Evolutionary conservation across 2,329 filamentous ascomycete species (phyloP).

Genomic region (Trichoderma afroharzianum): DNA sequence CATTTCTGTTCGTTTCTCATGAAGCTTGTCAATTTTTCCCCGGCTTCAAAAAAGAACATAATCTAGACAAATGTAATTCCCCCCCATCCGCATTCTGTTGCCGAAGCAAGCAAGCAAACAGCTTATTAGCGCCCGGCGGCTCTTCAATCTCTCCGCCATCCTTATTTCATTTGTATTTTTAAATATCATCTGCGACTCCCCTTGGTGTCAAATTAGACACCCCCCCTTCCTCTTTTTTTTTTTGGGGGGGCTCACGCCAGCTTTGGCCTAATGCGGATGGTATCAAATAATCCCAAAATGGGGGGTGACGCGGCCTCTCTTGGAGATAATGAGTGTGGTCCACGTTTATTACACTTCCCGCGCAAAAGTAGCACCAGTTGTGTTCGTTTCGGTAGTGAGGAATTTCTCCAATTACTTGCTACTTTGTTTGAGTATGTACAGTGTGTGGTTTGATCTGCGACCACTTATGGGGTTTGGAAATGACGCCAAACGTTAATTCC

Average conservation of each 20-base stretch:
- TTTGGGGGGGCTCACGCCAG: background rate
- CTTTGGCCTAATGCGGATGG: constrained; percentile 3
- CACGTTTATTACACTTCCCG: constrained; percentile 4
- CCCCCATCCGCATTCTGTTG: background rate
- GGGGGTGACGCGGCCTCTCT: constrained; percentile 6
- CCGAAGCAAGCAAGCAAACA: background rate
- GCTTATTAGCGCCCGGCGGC: background rate
- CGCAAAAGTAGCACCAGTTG: background rate
- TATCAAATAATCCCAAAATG: constrained; percentile 1
- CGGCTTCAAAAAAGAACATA: background rate
- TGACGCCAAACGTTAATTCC: background rate
- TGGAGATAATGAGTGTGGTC: background rate
- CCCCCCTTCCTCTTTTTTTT: background rate
- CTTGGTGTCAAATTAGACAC: background rate
- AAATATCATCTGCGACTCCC: background rate
- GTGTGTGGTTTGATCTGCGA: background rate
- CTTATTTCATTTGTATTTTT: background rate
- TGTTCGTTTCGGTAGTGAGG: background rate
- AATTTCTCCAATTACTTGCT: background rate
- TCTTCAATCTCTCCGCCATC: background rate
- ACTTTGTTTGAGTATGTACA: background rate
- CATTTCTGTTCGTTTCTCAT: background rate
- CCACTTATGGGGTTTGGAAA: background rate
- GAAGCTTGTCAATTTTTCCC: background rate
- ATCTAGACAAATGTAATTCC: background rate